These are phyloP conservation scores for Fonsecaea pugnacius DNA, from an alignment of 2,329 filamentous ascomycete species.

Conservation along the genomic window DNA sequence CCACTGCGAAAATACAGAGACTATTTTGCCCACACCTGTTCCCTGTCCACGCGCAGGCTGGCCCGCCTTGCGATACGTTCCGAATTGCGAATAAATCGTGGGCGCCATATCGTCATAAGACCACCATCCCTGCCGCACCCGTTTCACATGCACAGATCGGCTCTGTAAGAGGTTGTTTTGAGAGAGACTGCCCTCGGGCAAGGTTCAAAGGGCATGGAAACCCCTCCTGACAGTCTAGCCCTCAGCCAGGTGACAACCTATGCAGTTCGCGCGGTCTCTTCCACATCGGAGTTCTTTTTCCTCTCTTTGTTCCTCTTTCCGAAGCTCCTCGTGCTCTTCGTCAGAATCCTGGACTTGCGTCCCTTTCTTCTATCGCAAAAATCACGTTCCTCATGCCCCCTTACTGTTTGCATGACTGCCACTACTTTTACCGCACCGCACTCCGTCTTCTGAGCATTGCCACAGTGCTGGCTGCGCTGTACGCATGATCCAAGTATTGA, in stretches of 20 bases:
- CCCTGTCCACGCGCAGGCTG: slow-evolving; percentile 10
- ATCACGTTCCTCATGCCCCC: slow-evolving; percentile 64
- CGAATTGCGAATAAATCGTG: slow-evolving; percentile 4
- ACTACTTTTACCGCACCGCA: slow-evolving; percentile 91
- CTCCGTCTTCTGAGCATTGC: slow-evolving; percentile 82
- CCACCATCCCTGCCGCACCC: slow-evolving; percentile 9
- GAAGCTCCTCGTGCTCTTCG: slow-evolving; percentile 11
- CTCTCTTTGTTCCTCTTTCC: slow-evolving; percentile 17
- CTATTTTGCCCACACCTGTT: not conserved
- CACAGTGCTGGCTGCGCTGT: slow-evolving; percentile 76
- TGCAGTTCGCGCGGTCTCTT: slow-evolving; percentile 11
- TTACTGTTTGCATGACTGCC: slow-evolving; percentile 83
- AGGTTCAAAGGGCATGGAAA: slow-evolving; percentile 12
- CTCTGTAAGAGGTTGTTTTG: slow-evolving; percentile 12
- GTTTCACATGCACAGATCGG: slow-evolving; percentile 21
- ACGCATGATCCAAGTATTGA: slow-evolving; percentile 61
- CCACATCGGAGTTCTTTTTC: not conserved
- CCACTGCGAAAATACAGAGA: slow-evolving; percentile 14
- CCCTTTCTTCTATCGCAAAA: slow-evolving; percentile 48
- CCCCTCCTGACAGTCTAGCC: slow-evolving; percentile 26
- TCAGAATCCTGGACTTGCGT: not conserved
- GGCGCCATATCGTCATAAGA: slow-evolving; percentile 7
- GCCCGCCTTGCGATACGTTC: slow-evolving; percentile 12
- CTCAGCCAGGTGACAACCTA: slow-evolving; percentile 17
- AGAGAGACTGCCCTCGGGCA: slow-evolving; percentile 8